Conservation (phyloP, 225 moss, liverwort and hornwort species). For the Physcomitrellopsis africana region DNA sequence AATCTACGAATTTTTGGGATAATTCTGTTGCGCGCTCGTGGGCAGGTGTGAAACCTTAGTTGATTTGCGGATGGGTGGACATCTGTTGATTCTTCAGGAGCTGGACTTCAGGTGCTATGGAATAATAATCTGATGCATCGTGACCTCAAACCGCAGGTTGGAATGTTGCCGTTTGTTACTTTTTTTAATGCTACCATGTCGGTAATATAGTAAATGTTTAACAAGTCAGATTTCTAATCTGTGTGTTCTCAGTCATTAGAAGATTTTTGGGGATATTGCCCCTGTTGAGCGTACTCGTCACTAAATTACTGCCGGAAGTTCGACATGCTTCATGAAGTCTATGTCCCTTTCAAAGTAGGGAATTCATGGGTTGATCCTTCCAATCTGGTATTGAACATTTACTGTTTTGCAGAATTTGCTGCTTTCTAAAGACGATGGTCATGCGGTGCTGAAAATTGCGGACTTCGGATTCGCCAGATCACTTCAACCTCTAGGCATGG, state of each 20-base stretch:
- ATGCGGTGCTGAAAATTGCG: conserved; percentile 95
- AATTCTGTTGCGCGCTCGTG: conserved; percentile 15
- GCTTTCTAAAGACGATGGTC: conserved; percentile 81
- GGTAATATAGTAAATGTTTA: neutral
- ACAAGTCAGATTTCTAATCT: conserved; percentile 16
- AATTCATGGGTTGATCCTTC: neutral
- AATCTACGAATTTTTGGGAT: conserved; percentile 16
- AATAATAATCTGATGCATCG: conserved; percentile 95
- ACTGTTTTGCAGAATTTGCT: conserved; percentile 76
- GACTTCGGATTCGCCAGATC: conserved; percentile 99
- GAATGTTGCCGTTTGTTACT: conserved; percentile 19
- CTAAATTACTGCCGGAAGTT: no score
- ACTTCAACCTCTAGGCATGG: conserved; percentile 93
- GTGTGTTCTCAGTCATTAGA: conserved; percentile 13
- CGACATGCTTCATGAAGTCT: no score
- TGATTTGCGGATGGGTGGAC: conserved; percentile 18
- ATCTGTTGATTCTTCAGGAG: conserved; percentile 54
- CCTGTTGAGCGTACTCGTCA: no score
- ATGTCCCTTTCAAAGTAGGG: neutral
- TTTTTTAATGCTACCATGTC: conserved; percentile 34
- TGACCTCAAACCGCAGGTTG: conserved; percentile 97
- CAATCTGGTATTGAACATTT: conserved; percentile 27
- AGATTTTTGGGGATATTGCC: conserved; percentile 11
- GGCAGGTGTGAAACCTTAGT: conserved; percentile 1
- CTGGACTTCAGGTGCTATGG: conserved; percentile 84